Conservation (phyloP, 805 yeast species). For the Starmerella sp. region DNA sequence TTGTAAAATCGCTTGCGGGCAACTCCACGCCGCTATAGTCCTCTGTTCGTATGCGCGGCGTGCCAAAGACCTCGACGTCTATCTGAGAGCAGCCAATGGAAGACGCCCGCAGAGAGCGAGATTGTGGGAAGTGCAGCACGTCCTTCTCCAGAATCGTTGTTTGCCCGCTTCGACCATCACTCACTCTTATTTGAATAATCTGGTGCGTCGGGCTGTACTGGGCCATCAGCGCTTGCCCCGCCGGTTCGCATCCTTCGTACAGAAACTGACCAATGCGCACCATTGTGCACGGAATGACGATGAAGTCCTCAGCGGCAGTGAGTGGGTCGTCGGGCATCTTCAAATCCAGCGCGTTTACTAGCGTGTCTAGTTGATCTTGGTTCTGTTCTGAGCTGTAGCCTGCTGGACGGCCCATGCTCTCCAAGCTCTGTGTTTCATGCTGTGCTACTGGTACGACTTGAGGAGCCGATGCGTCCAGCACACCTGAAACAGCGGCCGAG, state of each 20-base stretch:
- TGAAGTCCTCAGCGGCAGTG: not conserved
- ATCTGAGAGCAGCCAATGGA: not conserved
- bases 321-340: not conserved
- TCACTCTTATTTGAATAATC: not conserved
- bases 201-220: not conserved
- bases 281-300: not conserved
- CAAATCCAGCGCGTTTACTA: not conserved
- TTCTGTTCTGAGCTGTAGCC: not conserved
- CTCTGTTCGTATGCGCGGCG: not conserved
- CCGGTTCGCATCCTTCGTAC: not conserved
- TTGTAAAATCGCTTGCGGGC: not conserved
- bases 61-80: not conserved
- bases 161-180: not conserved
- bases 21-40: not conserved
- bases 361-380: not conserved
- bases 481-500: not conserved
- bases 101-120: not conserved
- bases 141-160: not conserved
- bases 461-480: too few relatives aligned
- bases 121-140: not conserved
- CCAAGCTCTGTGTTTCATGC: too few relatives aligned
- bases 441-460: too few relatives aligned
- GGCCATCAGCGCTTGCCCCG: not conserved
- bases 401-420: too few relatives aligned
- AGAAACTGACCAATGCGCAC: not conserved